phyloP scores from a whole-genome alignment of 1,139 yeast species.

The Blastobotrys petasosporus region DNA sequence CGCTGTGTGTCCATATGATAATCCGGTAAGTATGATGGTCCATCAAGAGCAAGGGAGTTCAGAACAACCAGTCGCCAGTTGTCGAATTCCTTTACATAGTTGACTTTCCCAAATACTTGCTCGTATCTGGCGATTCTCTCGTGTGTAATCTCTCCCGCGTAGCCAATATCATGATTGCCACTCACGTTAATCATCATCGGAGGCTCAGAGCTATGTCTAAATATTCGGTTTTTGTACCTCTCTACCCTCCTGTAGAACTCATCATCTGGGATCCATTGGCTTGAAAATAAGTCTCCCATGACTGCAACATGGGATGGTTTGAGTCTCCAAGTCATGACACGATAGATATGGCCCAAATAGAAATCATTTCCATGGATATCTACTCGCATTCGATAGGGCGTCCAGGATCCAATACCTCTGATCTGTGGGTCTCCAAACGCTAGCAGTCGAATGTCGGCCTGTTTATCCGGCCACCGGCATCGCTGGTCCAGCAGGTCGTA shows the following conservation, averaged over 20 bases:
- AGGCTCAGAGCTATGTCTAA: slow-evolving; percentile 22
- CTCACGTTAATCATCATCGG: slow-evolving; percentile 74
- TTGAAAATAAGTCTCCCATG: slow-evolving; percentile 89
- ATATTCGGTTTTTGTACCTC: slow-evolving; percentile 49
- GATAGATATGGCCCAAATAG: slow-evolving; percentile 77
- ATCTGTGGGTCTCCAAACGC: slow-evolving; percentile 97
- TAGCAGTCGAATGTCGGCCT: slow-evolving; percentile 34
- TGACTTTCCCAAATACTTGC: slow-evolving; percentile 72
- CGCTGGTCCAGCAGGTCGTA: slow-evolving; percentile 19
- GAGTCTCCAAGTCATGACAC: slow-evolving; percentile 53
- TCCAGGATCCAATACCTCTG: slow-evolving; percentile 67
- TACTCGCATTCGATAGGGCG: slow-evolving; percentile 66
- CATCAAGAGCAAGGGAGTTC: slow-evolving; percentile 79
- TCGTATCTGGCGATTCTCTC: slow-evolving; percentile 82
- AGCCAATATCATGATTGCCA: slow-evolving; percentile 96
- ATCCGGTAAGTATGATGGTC: slow-evolving; percentile 43
- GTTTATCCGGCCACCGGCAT: slow-evolving; percentile 28
- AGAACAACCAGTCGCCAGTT: slow-evolving; percentile 83
- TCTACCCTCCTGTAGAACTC: slow-evolving; percentile 77
- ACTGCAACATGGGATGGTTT: slow-evolving; percentile 79
- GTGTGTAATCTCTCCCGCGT: slow-evolving; percentile 89
- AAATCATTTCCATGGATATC: slow-evolving; percentile 87
- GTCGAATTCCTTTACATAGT: slow-evolving; percentile 56
- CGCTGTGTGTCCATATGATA: slow-evolving; percentile 60
- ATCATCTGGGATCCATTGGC: slow-evolving; percentile 88